A percentile compares a stretch with the other conserved stretches of the same genome.
Conservation (phyloP, 78 protist species). For the Mastigamoeba balamuthi region DNA sequence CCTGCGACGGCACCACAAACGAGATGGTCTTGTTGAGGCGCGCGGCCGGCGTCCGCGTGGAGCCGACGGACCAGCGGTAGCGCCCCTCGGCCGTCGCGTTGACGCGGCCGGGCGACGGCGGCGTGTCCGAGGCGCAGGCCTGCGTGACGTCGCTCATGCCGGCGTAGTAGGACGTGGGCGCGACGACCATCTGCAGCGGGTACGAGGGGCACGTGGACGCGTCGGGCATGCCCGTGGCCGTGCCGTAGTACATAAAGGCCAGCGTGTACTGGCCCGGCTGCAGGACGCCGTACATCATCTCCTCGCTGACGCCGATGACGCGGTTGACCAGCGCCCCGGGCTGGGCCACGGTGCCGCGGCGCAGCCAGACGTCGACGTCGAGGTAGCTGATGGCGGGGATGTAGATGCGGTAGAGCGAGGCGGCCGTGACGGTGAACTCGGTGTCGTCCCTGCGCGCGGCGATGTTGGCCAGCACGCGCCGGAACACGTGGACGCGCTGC, state of each 20-base stretch:
- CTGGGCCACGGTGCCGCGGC: background rate
- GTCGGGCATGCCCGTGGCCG: too few relatives aligned
- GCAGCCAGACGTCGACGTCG: constrained; percentile 7
- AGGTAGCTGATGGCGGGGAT: constrained; percentile 3
- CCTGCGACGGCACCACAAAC: too few relatives aligned
- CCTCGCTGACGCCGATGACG: background rate
- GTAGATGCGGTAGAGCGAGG: constrained; percentile 17
- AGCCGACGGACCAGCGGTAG: too few relatives aligned
- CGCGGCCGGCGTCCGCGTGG: too few relatives aligned
- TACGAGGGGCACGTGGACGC: too few relatives aligned
- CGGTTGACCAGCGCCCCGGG: background rate
- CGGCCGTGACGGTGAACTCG: background rate
- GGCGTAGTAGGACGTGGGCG: too few relatives aligned
- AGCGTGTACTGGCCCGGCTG: background rate
- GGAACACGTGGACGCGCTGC: background rate
- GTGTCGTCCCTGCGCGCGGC: constrained; percentile 4
- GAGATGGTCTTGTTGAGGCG: too few relatives aligned
- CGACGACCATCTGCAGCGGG: too few relatives aligned
- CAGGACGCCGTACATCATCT: background rate
- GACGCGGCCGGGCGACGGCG: too few relatives aligned
- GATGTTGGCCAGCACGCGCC: constrained; percentile 12
- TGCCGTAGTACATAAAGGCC: constrained; percentile 10
- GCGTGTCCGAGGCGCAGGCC: too few relatives aligned
- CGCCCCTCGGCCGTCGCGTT: too few relatives aligned
- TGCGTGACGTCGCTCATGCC: too few relatives aligned